Base-by-base conservation (phyloP, 257 asterid genomes). In the Fraxinus excelsior region DNA sequence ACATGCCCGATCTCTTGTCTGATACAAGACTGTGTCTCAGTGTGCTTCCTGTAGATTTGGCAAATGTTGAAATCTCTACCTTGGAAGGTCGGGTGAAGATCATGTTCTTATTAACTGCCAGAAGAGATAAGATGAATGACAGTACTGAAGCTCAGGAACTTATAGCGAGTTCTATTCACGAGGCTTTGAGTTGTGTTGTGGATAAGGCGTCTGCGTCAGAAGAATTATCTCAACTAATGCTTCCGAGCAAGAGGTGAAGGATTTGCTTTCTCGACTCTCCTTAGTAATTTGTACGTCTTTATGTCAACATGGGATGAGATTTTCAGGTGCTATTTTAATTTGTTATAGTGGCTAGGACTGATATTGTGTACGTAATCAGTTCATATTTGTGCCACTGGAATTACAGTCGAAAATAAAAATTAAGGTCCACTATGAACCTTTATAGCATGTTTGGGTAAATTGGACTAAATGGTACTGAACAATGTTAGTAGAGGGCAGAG, bases 21-120 rank as follows among this genome's bases (percentile, higher is more conserved):
- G 91, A 88, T 37, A 23, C 92, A 64, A 83, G 84, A 71, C 75
- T 76, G 70, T 83, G 85, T 16, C 74, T 92, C 26, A 78, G 44
- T 18, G 78, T 78, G 26, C 89, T 91, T 51, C 77, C 78, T 1
- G 76, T 87, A n/a, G 82, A 75, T 25, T 44, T 94, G 64, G 46
- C 86, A 56, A 87, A 88, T 80, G 81, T 90, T 0, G 94, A 92
- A 83, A 86, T 94, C 73, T 94, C 95, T n/a, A 92, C 92, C 0
- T 80, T 92, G 82, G 91, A 88, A 76, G 81, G 86, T 60, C 91
- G 97, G 5, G 78, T 91, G 68, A 92, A 88, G 88, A 81, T 70
- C n/a, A 90, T 81, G 8, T 84, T 92, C 80, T 67, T 90, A 56
- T 71, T 91, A 58, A 71, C 90, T 1, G 29, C 80, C 0, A 37